Percentiles rank a stretch among this genome's conserved stretches.
These are phyloP conservation scores for Hortaea werneckii DNA, from an alignment of 2,329 filamentous ascomycete genomes.

Conservation along the genomic window DNA sequence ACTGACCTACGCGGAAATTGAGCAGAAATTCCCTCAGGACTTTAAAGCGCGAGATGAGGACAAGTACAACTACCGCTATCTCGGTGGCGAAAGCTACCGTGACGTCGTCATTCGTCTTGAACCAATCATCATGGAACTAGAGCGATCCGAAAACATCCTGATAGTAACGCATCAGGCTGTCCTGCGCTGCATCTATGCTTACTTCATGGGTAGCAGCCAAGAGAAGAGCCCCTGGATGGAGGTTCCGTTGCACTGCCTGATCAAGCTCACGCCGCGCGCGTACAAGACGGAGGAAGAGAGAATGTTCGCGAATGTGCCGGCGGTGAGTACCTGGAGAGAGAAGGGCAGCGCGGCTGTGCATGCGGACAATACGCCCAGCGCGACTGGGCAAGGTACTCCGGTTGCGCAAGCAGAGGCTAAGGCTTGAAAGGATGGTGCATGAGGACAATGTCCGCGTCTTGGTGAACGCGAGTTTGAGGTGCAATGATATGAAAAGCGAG, in stretches of 20 bases:
- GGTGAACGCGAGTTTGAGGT: too few species aligned
- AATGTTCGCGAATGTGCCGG: conserved; percentile 82
- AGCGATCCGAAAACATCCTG: conserved; percentile 90
- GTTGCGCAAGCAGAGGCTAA: background rate
- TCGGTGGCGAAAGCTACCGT: conserved; percentile 88
- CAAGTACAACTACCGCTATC: conserved; percentile 99
- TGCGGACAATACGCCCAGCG: background rate
- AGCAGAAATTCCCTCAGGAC: conserved; percentile 82
- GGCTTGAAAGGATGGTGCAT: too few species aligned
- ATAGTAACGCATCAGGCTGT: conserved; percentile 98
- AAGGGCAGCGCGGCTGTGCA: conserved; percentile 75
- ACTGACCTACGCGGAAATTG: conserved; percentile 91
- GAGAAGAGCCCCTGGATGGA: conserved; percentile 96
- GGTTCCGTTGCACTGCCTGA: conserved; percentile 88
- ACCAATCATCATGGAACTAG: conserved; percentile 98
- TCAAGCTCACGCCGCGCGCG: conserved; percentile 88
- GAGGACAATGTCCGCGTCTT: too few species aligned
- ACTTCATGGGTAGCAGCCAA: conserved; percentile 96
- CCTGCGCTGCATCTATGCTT: conserved; percentile 92
- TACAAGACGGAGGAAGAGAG: conserved; percentile 88
- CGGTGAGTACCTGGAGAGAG: conserved; percentile 90
- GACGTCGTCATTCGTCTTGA: conserved; percentile 96
- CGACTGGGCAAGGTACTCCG: background rate
- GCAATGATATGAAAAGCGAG: too few species aligned
- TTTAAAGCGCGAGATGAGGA: conserved; percentile 93